Percentiles rank a stretch among this genome's conserved stretches.
These are phyloP conservation scores for Trypethelium eluteriae DNA, from an alignment of 495 filamentous ascomycete genomes.

Conservation along the genomic window DNA sequence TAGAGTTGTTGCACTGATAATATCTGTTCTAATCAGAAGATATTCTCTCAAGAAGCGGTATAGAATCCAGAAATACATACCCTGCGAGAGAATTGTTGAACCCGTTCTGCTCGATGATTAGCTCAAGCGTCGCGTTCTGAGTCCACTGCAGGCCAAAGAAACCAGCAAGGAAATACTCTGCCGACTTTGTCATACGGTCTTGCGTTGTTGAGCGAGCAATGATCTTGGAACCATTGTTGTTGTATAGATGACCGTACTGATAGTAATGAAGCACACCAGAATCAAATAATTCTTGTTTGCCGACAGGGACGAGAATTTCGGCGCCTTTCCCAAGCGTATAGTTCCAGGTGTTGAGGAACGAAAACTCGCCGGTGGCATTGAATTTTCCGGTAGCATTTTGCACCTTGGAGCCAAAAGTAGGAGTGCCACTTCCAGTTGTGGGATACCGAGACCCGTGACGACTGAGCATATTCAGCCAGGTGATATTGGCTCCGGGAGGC, in stretches of 20 bases:
- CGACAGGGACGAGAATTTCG: constrained; percentile 47
- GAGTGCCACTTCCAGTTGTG: constrained; percentile 29
- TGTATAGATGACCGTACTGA: constrained; percentile 53
- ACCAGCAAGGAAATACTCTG: constrained; percentile 37
- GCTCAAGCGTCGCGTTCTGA: constrained; percentile 45
- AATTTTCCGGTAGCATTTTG: constrained; percentile 30
- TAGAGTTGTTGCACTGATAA: constrained; percentile 34
- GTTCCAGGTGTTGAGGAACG: constrained; percentile 47
- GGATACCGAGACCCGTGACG: constrained; percentile 25
- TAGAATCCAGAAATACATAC: neutral
- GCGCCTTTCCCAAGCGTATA: constrained; percentile 38
- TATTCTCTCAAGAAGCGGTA: neutral
- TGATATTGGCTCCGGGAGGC: constrained; percentile 20
- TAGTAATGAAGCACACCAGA: constrained; percentile 50
- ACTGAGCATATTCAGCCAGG: constrained; percentile 24
- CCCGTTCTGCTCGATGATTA: constrained; percentile 41
- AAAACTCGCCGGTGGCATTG: constrained; percentile 42
- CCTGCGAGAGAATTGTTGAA: constrained; percentile 39
- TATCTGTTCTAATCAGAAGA: constrained; percentile 19
- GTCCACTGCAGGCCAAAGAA: constrained; percentile 44
- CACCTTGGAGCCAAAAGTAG: constrained; percentile 33
- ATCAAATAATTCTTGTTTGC: constrained; percentile 46
- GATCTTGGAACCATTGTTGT: constrained; percentile 51
- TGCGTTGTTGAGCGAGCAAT: constrained; percentile 54
- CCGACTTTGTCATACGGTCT: constrained; percentile 44